Evolutionary conservation across 2,329 filamentous ascomycete genomes (phyloP).

Genomic region (Sporothrix schenckii): DNA sequence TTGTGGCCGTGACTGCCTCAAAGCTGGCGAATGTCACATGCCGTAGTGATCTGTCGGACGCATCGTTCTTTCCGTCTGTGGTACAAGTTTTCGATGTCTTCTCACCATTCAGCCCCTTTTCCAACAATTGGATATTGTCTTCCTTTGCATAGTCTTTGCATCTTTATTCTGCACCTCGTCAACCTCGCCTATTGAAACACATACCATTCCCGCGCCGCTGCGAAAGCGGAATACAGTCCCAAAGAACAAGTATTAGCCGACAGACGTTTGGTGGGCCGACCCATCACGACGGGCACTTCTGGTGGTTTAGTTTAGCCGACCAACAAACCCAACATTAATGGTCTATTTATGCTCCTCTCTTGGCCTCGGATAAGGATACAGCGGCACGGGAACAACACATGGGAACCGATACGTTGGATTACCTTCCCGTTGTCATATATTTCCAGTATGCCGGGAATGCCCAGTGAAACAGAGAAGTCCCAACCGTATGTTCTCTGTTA

Average conservation of each 20-base stretch:
- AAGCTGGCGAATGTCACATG: not conserved
- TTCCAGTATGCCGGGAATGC: constrained; percentile 13
- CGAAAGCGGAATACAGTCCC: not conserved
- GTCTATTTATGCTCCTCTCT: not conserved
- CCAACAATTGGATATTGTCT: not conserved
- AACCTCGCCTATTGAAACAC: not conserved
- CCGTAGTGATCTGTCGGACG: not conserved
- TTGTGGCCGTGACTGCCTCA: not conserved
- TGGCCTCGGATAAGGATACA: constrained; percentile 19
- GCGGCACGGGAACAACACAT: not conserved
- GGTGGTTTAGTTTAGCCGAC: constrained; percentile 2
- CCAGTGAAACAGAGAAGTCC: not conserved
- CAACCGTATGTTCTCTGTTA: not conserved
- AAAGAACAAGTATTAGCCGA: not conserved
- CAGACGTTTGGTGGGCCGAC: not conserved
- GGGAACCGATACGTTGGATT: not conserved
- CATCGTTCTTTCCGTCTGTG: constrained; percentile 1
- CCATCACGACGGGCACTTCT: not conserved
- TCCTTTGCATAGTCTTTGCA: not conserved
- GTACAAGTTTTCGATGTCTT: not conserved
- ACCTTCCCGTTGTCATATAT: not conserved
- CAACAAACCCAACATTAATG: not conserved
- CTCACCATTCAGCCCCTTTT: not conserved
- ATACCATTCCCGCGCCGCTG: not conserved
- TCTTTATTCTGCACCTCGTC: no score